Evolutionary conservation across 139 green algal genomes (phyloP), one percentile per base, ranked within the genome.

Genomic region (Volvox africanus): DNA sequence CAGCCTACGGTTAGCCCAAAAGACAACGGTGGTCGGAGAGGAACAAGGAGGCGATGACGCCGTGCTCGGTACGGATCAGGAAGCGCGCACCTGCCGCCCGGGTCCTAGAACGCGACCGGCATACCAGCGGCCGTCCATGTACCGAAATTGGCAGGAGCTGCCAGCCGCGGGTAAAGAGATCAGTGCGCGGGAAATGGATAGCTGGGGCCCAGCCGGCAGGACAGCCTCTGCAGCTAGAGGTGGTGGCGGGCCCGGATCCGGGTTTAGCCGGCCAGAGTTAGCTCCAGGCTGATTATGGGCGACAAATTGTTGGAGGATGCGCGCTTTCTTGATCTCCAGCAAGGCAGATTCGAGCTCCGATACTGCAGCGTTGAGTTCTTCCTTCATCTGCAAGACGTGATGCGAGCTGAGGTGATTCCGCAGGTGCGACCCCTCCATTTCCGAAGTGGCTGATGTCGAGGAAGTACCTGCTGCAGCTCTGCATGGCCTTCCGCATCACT

Each of bases 71-170:
- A 55, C 9, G 5, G 9, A 55, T 55, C 9, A 55, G 44, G 44
- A 55, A 55, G 16, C 6, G 11, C 61, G 13, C 61, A 86, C 87
- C 87, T 91, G 87, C 0, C 76, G 32, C 12, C 76, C 76, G 1
- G n/a, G 76, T 24, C 87, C 89, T 13, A n/a, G 19, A n/a, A 90
- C 75, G 1, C 44, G 71, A 26, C 89, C 89, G 0, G 18, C 14
- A 35, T 92, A 92, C 89, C 89, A 92, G 35, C 89, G 73, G 26
- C 89, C 89, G 71, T 92, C 89, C 35, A 86, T 69, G 89, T 89
- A 89, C 26, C 89, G 83, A 65, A 92, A 92, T 16, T 80, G 82
- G 73, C 71, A 88, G n/a, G n/a, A 11, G 67, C 69, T 75, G 68
- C 84, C 69, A 19, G 84, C 33, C 0, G 69, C 21, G 3, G 50